Evolutionary conservation across 1,284 basidiomycete species (phyloP).

Genomic region (Rhodotorula glutinis): DNA sequence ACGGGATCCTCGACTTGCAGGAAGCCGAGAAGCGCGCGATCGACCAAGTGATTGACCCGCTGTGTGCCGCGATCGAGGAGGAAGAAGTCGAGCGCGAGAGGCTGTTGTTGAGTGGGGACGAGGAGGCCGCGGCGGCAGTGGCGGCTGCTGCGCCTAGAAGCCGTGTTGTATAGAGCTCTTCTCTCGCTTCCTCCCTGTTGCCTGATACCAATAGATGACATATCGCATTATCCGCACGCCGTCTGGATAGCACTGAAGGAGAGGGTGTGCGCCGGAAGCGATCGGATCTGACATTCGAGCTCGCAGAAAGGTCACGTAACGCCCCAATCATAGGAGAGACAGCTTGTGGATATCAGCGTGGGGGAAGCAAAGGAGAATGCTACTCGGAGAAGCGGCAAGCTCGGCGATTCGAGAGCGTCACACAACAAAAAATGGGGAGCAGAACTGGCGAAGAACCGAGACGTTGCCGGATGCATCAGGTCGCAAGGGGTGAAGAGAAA

Average conservation of each 20-base stretch:
- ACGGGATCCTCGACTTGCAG: slow-evolving; percentile 35
- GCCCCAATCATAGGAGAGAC: not conserved
- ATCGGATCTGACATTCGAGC: not conserved
- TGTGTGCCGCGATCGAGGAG: not conserved
- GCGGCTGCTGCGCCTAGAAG: not conserved
- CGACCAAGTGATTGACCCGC: not conserved
- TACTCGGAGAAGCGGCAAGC: no score
- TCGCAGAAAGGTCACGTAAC: not conserved
- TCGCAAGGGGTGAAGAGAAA: not conserved
- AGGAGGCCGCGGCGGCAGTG: not conserved
- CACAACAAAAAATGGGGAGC: no score
- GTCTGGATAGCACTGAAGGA: no score
- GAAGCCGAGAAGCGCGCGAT: slow-evolving; percentile 22
- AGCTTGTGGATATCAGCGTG: no score
- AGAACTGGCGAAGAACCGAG: not conserved
- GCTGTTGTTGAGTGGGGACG: slow-evolving; percentile 2
- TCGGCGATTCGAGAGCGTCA: no score
- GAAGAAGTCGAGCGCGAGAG: not conserved
- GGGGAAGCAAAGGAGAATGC: no score
- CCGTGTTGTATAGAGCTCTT: not conserved
- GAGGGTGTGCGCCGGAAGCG: no score
- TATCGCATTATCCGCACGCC: not conserved
- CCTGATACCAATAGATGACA: not conserved
- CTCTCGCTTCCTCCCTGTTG: not conserved
- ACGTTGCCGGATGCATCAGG: not conserved